Base-by-base conservation (phyloP, 768 basidiomycete species). In the Lyophyllum semitale region DNA sequence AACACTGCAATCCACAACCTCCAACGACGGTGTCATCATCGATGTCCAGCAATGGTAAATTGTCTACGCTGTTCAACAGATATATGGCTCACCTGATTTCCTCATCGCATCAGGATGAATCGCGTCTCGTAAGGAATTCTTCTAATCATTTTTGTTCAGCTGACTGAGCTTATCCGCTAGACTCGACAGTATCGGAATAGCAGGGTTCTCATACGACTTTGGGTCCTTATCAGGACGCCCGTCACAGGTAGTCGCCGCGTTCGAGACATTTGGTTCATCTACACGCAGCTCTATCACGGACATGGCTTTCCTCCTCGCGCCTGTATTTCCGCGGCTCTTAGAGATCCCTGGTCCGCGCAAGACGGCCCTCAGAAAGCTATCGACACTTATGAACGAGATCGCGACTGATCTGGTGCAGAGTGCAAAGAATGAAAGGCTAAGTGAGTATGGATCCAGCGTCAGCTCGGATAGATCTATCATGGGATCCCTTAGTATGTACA, bases 171-270 rank as follows among this genome's bases (percentile, higher is more conserved):
- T 5, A 4, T 9, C n/a, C 35, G 17, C 20, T 23, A 81, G 80
- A 5, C 62, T 84, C 6, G 83, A 84, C 54, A 72, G 63, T 17
- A 72, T 84, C 32, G 80, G 82, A 8, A 70, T 78, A 20, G 77
- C 78, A 4, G 76, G 76, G 0, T 83, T 83, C 57, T 74, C 75
- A n/a, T 74, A 83, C 56, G 68, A 80, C 57, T 83, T 84, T 53
- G 71, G 71, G 15, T 59, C 76, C 2, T 71, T 83, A 3, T 70
- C 74, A 20, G 79, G 80, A 12, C 67, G 73, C 45, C 53, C 55
- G 13, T 68, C 74, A 5, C 46, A 60, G 1, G 67, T 81, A 18
- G 61, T 65, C 1, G 58, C 65, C 3, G 63, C 68, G 0, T 70
- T 78, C 26, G 71, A 69, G 22, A 52, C 60, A 0, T 70, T 77